phyloP scores from a whole-genome alignment of 2,329 filamentous ascomycete species.

The Aspergillus phoenicis region DNA sequence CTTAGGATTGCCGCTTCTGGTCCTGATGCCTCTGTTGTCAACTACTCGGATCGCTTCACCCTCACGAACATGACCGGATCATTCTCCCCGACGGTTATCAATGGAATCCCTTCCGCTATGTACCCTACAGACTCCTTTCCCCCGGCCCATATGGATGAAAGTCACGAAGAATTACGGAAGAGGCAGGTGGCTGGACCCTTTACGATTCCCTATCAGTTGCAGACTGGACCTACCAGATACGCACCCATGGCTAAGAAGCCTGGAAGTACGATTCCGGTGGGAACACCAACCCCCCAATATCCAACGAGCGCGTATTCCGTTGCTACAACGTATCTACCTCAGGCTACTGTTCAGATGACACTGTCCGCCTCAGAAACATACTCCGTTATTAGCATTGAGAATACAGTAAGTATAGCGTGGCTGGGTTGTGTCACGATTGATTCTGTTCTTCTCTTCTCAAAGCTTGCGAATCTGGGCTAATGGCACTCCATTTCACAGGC shows the following conservation, averaged over 20 bases:
- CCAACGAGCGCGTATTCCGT: constrained; percentile 59
- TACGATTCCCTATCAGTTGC: constrained; percentile 56
- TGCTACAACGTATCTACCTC: constrained; percentile 54
- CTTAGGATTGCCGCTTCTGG: constrained; percentile 61
- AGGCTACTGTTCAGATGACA: constrained; percentile 53
- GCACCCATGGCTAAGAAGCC: constrained; percentile 64
- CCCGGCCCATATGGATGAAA: constrained; percentile 4
- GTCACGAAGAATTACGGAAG: constrained; percentile 32
- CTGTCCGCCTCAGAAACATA: constrained; percentile 55
- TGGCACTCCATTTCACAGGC: constrained; percentile 45
- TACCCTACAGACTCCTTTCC: neutral
- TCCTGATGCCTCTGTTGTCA: constrained; percentile 57
- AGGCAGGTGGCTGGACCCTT: constrained; percentile 33
- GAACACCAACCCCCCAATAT: constrained; percentile 50
- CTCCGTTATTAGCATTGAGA: constrained; percentile 56
- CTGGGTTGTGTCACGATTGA: neutral
- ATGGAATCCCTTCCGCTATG: constrained; percentile 40
- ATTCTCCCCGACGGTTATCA: constrained; percentile 46
- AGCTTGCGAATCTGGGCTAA: constrained; percentile 5
- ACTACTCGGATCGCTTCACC: constrained; percentile 66
- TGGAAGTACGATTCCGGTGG: constrained; percentile 60
- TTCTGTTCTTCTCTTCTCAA: neutral
- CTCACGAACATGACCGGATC: constrained; percentile 65
- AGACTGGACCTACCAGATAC: constrained; percentile 59
- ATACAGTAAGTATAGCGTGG: constrained; percentile 54